Evolutionary conservation across 805 yeast genomes (phyloP).

Genomic region (Clavispora carvajalis): DNA sequence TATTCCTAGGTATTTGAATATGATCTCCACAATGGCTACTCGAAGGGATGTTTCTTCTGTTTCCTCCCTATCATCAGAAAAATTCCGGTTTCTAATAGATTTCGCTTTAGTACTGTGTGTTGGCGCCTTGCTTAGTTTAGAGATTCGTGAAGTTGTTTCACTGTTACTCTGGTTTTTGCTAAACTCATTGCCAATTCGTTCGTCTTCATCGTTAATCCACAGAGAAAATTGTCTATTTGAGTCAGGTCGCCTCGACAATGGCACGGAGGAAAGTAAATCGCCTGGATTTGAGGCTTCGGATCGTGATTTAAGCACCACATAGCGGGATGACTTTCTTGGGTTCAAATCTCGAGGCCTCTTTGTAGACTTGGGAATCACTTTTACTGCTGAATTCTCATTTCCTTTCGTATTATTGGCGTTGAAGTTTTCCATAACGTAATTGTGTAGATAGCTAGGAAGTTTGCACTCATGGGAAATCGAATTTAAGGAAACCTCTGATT

Average conservation of each 20-base stretch:
- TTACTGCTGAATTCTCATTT: conserved; percentile 6
- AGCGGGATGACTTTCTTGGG: conserved; percentile 25
- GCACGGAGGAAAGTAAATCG: conserved; percentile 77
- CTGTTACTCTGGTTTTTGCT: too few species aligned
- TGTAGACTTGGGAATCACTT: conserved; percentile 12
- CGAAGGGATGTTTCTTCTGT: conserved; percentile 63
- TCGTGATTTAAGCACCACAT: conserved; percentile 46
- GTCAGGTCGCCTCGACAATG: conserved; percentile 46
- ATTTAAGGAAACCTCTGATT: conserved; percentile 69
- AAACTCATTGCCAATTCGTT: too few species aligned
- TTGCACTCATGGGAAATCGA: conserved; percentile 16
- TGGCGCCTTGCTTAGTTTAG: neutral
- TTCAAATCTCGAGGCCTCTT: conserved; percentile 9
- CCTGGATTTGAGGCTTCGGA: conserved; percentile 68
- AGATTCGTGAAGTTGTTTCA: neutral
- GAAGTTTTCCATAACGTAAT: conserved; percentile 47
- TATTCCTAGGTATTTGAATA: conserved; percentile 66
- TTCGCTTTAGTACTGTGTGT: neutral
- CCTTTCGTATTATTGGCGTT: conserved; percentile 6
- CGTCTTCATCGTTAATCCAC: neutral
- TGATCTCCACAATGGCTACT: conserved; percentile 63
- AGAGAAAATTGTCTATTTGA: neutral
- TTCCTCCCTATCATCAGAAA: conserved; percentile 57
- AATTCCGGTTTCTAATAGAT: conserved; percentile 15
- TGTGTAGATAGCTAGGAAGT: conserved; percentile 61